phyloP scores from a whole-genome alignment of 1,284 basidiomycete species.

The Anthracocystis walkeri region DNA sequence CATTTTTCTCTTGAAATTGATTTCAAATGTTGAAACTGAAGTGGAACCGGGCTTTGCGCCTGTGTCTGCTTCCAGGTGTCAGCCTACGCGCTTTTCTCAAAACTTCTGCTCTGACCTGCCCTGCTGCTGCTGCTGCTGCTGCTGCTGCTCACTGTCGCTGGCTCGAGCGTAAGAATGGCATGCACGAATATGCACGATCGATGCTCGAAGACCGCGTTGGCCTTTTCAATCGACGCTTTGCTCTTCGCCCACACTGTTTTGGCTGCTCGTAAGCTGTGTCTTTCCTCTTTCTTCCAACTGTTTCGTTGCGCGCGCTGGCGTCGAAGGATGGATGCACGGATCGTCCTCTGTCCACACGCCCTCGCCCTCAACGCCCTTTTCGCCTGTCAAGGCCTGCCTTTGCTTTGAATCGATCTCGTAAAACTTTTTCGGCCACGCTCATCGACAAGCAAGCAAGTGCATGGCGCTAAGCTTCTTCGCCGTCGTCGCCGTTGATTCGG shows the following conservation, averaged over 20 bases:
- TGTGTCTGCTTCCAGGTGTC: not conserved
- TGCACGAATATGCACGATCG: conserved; percentile 38
- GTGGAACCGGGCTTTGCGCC: not conserved
- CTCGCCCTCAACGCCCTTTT: not conserved
- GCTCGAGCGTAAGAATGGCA: conserved; percentile 11
- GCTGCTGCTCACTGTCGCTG: no score
- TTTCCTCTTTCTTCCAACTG: not conserved
- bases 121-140: no score
- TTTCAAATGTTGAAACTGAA: not conserved
- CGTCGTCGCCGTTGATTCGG: conserved; percentile 19
- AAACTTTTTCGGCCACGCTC: not conserved
- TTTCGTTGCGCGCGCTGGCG: not conserved
- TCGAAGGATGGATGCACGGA: not conserved
- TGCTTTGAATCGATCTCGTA: conserved; percentile 4
- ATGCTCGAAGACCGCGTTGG: conserved; percentile 41
- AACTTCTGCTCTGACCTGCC: no score
- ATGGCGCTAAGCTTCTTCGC: not conserved
- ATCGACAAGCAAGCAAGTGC: conserved; percentile 1
- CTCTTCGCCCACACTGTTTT: not conserved
- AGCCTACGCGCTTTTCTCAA: not conserved
- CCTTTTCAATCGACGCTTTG: not conserved
- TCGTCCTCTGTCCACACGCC: not conserved
- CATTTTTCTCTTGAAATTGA: not conserved
- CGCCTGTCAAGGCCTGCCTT: not conserved
- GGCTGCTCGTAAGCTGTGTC: not conserved